Conservation (phyloP, 164 flowering plant species). For the Malania oleifera region DNA sequence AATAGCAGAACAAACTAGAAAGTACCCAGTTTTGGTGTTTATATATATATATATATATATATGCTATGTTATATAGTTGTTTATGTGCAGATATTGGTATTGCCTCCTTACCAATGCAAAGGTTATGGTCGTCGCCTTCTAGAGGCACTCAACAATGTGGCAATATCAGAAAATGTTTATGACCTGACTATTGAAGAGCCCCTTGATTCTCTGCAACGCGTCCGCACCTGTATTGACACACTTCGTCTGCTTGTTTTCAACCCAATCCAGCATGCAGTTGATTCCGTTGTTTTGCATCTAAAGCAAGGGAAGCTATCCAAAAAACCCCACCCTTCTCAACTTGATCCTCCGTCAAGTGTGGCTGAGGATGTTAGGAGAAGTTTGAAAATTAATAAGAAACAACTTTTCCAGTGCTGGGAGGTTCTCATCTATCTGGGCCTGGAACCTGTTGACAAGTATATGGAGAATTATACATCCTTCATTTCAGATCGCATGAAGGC, state of each 20-base stretch:
- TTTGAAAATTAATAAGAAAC: conserved; percentile 83
- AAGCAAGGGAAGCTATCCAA: conserved; percentile 55
- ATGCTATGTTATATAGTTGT: too few relatives aligned
- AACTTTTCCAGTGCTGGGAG: conserved; percentile 90
- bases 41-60: background rate
- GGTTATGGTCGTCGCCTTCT: conserved; percentile 77
- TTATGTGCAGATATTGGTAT: conserved; percentile 81
- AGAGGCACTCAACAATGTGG: conserved; percentile 56
- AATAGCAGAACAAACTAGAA: background rate
- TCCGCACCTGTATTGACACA: conserved; percentile 67
- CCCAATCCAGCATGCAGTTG: conserved; percentile 38
- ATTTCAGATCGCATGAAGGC: conserved; percentile 51
- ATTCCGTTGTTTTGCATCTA: conserved; percentile 28
- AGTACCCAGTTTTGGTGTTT: background rate
- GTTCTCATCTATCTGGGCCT: conserved; percentile 71
- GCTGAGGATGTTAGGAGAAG: conserved; percentile 55
- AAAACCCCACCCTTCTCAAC: conserved; percentile 29
- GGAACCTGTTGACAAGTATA: conserved; percentile 43
- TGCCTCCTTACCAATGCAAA: conserved; percentile 81
- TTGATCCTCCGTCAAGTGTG: conserved; percentile 43
- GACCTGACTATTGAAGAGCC: conserved; percentile 93
- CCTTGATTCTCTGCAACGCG: conserved; percentile 68
- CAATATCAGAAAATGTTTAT: conserved; percentile 60
- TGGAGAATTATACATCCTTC: conserved; percentile 51
- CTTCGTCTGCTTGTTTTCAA: conserved; percentile 48